These are phyloP conservation scores for Pythium grandisporangium DNA, from an alignment of 352 stramenopile genomes.

Conservation along the genomic window DNA sequence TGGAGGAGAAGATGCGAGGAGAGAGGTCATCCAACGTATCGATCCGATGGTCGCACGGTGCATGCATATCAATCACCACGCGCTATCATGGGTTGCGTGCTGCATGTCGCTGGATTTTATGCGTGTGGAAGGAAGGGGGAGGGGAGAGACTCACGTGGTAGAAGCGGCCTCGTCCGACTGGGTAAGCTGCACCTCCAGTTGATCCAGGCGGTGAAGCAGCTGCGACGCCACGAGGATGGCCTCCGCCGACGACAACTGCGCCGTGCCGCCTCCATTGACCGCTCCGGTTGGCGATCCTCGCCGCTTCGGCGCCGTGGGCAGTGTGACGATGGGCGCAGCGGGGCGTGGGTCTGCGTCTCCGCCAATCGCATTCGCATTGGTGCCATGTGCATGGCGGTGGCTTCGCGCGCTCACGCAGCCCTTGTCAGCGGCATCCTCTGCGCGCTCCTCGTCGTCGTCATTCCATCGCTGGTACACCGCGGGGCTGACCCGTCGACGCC, in stretches of 20 bases:
- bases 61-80: not conserved
- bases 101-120: no score
- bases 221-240: conserved; percentile 6
- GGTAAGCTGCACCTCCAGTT: conserved; percentile 3
- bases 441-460: not conserved
- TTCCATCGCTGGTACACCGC: conserved; percentile 6
- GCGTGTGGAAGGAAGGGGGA: no score
- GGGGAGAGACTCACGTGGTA: no score
- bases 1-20: not conserved
- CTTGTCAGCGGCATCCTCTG: not conserved
- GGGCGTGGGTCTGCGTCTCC: not conserved
- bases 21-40: not conserved
- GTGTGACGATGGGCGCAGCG: not conserved
- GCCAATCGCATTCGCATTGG: not conserved
- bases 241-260: conserved; percentile 7
- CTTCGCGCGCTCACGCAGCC: not conserved
- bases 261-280: no score
- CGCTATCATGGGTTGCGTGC: no score
- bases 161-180: not conserved
- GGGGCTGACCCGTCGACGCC: conserved; percentile 9
- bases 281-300: not conserved
- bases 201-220: conserved; percentile 10
- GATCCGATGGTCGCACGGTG: not conserved
- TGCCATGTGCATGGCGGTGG: not conserved
- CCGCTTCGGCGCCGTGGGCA: not conserved